phyloP scores from a whole-genome alignment of 208 protist species.

The Crithidia fasciculata region DNA sequence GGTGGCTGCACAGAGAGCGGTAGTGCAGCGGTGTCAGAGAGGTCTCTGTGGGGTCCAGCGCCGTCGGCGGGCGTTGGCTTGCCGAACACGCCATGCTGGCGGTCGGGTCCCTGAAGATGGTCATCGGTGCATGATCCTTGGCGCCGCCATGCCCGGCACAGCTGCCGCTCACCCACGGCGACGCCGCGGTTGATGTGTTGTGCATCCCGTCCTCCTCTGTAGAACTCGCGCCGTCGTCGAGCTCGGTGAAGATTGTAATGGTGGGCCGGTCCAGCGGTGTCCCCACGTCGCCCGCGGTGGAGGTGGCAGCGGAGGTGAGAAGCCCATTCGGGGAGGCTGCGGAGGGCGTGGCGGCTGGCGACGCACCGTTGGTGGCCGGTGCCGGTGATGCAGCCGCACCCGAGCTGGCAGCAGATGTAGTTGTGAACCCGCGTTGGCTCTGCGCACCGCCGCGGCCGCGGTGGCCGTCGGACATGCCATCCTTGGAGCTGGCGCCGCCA shows the following conservation, averaged over 20 bases:
- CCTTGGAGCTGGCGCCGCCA: constrained; percentile 15
- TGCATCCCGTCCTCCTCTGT: neutral
- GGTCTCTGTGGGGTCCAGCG: constrained; percentile 27
- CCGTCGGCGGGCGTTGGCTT: neutral
- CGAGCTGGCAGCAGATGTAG: no score
- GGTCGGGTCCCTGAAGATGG: neutral
- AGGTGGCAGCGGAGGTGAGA: neutral
- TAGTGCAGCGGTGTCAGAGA: constrained; percentile 29
- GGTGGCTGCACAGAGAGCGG: constrained; percentile 22
- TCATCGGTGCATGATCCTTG: neutral
- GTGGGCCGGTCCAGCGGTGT: constrained; percentile 16
- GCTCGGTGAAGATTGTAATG: constrained; percentile 57
- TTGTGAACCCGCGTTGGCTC: neutral
- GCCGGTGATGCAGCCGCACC: neutral
- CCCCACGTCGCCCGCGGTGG: neutral
- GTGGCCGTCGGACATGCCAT: neutral
- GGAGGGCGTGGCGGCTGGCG: neutral
- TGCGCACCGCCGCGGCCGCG: neutral
- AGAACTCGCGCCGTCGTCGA: constrained; percentile 31
- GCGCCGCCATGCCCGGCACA: no score
- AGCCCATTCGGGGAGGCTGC: neutral
- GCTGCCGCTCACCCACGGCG: neutral
- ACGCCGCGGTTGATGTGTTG: neutral
- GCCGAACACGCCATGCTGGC: neutral
- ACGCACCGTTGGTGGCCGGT: neutral